phyloP scores from a whole-genome alignment of 75 land plant genomes.

The Gnetum montanum region DNA sequence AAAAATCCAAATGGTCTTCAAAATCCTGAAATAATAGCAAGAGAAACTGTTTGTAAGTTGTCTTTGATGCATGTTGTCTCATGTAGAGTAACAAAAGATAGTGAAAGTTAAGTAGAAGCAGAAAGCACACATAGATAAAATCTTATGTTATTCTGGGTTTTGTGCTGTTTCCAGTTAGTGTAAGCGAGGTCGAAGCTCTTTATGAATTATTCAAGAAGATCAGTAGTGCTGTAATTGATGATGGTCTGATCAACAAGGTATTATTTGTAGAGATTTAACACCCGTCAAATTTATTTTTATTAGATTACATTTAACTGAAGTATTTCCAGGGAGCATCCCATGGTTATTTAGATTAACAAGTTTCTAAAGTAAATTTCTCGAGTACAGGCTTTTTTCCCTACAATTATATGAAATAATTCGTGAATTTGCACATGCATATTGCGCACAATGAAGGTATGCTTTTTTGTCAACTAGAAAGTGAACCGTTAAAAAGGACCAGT shows the following conservation, averaged over 20 bases:
- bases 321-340: not conserved
- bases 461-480: no score
- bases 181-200: slow-evolving; percentile 91
- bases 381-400: no score
- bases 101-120: slow-evolving; percentile 3
- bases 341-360: no score
- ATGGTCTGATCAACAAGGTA: slow-evolving; percentile 92
- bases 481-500: no score
- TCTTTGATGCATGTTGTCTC: not conserved
- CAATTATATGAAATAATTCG: no score
- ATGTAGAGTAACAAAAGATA: no score
- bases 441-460: no score
- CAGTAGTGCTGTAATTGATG: slow-evolving; percentile 81
- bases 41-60: slow-evolving; percentile 76
- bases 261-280: not conserved
- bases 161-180: slow-evolving; percentile 61
- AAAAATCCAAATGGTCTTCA: slow-evolving; percentile 44
- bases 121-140: no score
- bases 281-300: not conserved
- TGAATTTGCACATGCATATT: not conserved
- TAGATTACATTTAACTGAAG: not conserved
- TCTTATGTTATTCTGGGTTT: no score
- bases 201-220: slow-evolving; percentile 96
- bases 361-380: no score
- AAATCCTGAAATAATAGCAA: slow-evolving; percentile 69